A percentile compares a stretch with the other conserved stretches of the same genome.
Evolutionary conservation across 2,329 filamentous ascomycete genomes (phyloP).

Genomic region (Hyphodiscus sp.): DNA sequence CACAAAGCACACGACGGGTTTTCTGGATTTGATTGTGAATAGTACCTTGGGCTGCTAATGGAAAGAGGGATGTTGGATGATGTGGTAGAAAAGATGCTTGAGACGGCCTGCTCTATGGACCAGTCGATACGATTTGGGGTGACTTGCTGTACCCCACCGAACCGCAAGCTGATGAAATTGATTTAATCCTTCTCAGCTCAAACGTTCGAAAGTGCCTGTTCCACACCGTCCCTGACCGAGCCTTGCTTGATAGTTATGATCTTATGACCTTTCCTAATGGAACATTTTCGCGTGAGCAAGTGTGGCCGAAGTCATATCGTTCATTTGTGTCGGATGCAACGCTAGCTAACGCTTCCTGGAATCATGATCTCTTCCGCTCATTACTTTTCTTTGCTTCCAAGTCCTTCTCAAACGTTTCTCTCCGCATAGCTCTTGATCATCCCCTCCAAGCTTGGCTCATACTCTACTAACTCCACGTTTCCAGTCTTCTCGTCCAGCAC

Average conservation of each 20-base stretch:
- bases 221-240: too few species aligned
- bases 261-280: too few species aligned
- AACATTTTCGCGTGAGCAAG: too few species aligned
- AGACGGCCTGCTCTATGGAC: too few species aligned
- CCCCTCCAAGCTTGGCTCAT: conserved; percentile 72
- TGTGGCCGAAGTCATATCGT: not conserved
- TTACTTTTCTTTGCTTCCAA: not conserved
- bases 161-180: too few species aligned
- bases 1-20: conserved; percentile 24
- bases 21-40: not conserved
- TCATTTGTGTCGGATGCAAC: not conserved
- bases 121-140: too few species aligned
- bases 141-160: too few species aligned
- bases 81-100: too few species aligned
- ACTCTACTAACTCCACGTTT: conserved; percentile 74
- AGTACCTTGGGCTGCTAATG: not conserved
- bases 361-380: not conserved
- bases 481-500: conserved; percentile 61
- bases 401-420: conserved; percentile 30
- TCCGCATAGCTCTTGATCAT: conserved; percentile 80
- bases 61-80: not conserved
- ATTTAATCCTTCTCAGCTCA: too few species aligned
- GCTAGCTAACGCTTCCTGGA: not conserved
- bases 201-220: too few species aligned
- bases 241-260: too few species aligned